phyloP scores from a whole-genome alignment of 108 stramenopile species.

The Chaetoceros muelleri region DNA sequence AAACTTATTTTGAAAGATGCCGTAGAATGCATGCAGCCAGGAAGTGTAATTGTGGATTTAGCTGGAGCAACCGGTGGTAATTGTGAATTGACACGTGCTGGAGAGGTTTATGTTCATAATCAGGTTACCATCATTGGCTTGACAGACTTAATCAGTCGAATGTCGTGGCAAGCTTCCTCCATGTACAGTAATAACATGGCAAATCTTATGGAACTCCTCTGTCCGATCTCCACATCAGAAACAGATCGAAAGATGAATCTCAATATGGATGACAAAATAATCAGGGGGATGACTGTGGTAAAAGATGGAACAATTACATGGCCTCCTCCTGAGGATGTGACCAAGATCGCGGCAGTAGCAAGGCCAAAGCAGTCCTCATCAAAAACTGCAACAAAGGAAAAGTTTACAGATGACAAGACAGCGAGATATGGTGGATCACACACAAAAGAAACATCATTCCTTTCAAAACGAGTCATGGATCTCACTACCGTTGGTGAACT shows the following conservation, averaged over 20 bases:
- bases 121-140: conserved; percentile 76
- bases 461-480: conserved; percentile 39
- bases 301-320: conserved; percentile 35
- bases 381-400: neutral
- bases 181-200: conserved; percentile 84
- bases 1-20: conserved; percentile 74
- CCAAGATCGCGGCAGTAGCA: conserved; percentile 22
- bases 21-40: conserved; percentile 64
- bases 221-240: conserved; percentile 16
- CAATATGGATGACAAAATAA: conserved; percentile 61
- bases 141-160: conserved; percentile 60
- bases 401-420: conserved; percentile 4
- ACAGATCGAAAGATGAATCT: conserved; percentile 20
- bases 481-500: conserved; percentile 38
- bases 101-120: conserved; percentile 36
- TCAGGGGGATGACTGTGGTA: conserved; percentile 52
- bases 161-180: conserved; percentile 68
- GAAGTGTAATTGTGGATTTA: conserved; percentile 82
- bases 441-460: conserved; percentile 19
- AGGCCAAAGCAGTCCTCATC: no score
- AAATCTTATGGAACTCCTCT: conserved; percentile 64
- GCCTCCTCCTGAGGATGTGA: conserved; percentile 57
- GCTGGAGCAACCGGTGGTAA: conserved; percentile 87
- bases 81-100: conserved; percentile 62
- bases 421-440: neutral